Percentiles rank a stretch among this genome's conserved stretches.
Conservation (phyloP, 257 asterid genomes). For the Buddleja alternifolia region DNA sequence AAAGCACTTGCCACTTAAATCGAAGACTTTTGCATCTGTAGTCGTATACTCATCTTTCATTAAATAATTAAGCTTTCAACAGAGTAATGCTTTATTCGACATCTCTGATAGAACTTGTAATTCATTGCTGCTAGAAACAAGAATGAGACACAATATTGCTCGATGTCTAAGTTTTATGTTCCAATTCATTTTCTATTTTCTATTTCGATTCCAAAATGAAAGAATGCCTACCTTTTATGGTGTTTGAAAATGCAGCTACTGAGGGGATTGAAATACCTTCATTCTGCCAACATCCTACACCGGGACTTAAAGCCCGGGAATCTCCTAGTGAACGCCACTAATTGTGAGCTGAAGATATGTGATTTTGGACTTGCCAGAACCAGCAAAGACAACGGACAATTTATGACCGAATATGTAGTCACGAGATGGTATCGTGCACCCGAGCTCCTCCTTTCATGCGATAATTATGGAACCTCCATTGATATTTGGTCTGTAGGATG, state of each 20-base stretch:
- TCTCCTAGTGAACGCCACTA: constrained; percentile 42
- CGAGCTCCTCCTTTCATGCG: constrained; percentile 50
- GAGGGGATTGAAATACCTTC: constrained; percentile 45
- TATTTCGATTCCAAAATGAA: neutral
- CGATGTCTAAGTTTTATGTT: too few species aligned
- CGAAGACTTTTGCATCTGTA: too few species aligned
- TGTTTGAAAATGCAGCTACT: constrained; percentile 38
- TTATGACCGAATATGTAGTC: constrained; percentile 52
- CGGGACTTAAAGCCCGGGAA: constrained; percentile 52
- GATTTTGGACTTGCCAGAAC: constrained; percentile 53
- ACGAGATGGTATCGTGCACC: constrained; percentile 55
- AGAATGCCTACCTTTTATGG: neutral
- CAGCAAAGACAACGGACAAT: constrained; percentile 37
- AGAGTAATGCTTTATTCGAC: too few species aligned
- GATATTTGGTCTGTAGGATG: constrained; percentile 53
- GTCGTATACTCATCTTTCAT: too few species aligned
- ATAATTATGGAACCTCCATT: constrained; percentile 44
- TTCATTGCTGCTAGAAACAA: too few species aligned
- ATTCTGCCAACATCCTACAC: constrained; percentile 51
- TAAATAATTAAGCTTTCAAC: too few species aligned
- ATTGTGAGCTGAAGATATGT: constrained; percentile 45
- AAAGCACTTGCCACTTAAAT: too few species aligned
- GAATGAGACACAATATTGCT: too few species aligned
- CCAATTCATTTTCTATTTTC: neutral
- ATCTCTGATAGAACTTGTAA: too few species aligned